phyloP scores from a whole-genome alignment of 2,329 filamentous ascomycete species.

The Atkinsonella texensis region DNA sequence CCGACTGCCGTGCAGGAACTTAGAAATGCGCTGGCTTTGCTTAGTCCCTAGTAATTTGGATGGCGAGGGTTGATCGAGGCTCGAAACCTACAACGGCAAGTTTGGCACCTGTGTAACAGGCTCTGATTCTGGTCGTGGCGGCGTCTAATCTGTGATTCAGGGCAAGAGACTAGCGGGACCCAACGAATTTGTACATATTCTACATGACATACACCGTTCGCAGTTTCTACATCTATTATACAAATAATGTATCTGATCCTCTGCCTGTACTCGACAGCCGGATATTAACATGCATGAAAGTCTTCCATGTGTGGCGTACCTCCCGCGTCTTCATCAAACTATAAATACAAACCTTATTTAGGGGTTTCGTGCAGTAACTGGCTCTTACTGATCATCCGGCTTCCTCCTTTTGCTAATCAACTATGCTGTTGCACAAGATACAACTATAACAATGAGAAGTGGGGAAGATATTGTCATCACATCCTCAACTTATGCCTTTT shows the following conservation, averaged over 20 bases:
- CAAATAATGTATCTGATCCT: slow-evolving; percentile 1
- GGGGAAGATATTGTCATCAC: neutral
- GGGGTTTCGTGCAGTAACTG: too few relatives aligned
- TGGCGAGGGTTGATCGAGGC: too few relatives aligned
- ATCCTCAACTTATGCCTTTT: slow-evolving; percentile 9
- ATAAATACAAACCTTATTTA: neutral
- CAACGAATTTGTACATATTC: neutral
- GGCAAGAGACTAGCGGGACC: too few relatives aligned
- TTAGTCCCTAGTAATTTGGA: slow-evolving; percentile 43
- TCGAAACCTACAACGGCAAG: too few relatives aligned
- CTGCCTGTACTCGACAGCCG: neutral
- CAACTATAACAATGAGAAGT: slow-evolving; percentile 1
- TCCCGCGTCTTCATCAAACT: neutral
- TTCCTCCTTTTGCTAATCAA: neutral
- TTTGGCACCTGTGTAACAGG: too few relatives aligned
- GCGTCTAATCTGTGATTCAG: too few relatives aligned
- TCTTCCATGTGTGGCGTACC: slow-evolving; percentile 2
- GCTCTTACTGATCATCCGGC: neutral
- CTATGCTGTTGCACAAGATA: neutral
- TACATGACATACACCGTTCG: neutral
- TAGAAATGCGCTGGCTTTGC: slow-evolving; percentile 54
- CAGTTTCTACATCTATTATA: slow-evolving; percentile 6
- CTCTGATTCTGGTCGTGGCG: too few relatives aligned
- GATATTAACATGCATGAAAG: slow-evolving; percentile 3
- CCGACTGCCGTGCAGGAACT: slow-evolving; percentile 80